Conservation (phyloP, 371 early-diverging fungal genomes). For the Rhizopus arrhizus region DNA sequence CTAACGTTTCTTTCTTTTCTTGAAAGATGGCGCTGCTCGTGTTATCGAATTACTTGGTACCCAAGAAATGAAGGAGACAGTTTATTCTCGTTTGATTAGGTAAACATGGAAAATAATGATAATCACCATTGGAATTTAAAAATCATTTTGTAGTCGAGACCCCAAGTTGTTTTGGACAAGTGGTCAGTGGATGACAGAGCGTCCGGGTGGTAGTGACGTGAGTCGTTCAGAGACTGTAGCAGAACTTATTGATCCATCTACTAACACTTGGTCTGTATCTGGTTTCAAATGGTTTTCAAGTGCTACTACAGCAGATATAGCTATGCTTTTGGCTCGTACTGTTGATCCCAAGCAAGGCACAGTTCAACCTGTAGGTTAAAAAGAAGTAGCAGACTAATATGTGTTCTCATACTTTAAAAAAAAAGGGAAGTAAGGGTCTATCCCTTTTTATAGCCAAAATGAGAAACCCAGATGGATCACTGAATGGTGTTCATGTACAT, state of each 20-base stretch:
- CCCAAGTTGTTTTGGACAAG: constrained; percentile 61
- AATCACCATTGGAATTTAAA: too few species aligned
- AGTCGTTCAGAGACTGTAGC: constrained; percentile 56
- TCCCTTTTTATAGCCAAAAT: constrained; percentile 65
- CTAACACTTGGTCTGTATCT: constrained; percentile 54
- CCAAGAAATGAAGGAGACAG: constrained; percentile 51
- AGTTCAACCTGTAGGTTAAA: constrained; percentile 25
- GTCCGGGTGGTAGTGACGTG: constrained; percentile 70
- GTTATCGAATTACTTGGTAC: constrained; percentile 59
- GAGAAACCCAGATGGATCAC: constrained; percentile 51
- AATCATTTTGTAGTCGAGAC: constrained; percentile 44
- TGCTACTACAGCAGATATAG: constrained; percentile 70
- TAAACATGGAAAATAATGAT: neutral
- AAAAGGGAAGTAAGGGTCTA: constrained; percentile 57
- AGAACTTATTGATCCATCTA: constrained; percentile 36
- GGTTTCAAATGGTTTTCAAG: constrained; percentile 80
- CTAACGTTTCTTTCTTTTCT: constrained; percentile 1
- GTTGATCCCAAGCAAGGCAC: constrained; percentile 46
- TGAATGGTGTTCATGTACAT: constrained; percentile 66
- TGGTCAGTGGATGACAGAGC: constrained; percentile 82
- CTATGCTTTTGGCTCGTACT: constrained; percentile 66
- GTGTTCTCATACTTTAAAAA: neutral
- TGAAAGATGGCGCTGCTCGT: constrained; percentile 63
- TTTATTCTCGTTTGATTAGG: constrained; percentile 47
- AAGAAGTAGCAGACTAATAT: neutral